Evolutionary conservation across 1,284 basidiomycete species (phyloP).

Genomic region (Retiboletus flavoniger): DNA sequence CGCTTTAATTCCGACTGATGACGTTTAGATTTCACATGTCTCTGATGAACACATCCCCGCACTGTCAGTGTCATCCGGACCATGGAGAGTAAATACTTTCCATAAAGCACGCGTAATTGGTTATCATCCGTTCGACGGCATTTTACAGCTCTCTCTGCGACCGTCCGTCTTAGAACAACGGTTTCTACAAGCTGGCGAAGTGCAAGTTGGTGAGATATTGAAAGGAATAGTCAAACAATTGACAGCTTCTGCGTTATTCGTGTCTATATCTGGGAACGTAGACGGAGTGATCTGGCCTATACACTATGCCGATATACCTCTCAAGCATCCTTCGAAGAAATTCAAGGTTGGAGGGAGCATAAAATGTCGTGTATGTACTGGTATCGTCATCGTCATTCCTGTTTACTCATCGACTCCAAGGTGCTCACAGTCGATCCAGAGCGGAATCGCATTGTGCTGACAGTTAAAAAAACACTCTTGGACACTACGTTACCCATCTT

Average conservation of each 20-base stretch:
- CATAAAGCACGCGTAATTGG: conserved; percentile 92
- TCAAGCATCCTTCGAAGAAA: conserved; percentile 90
- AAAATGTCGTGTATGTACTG: conserved; percentile 74
- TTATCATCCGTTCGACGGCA: conserved; percentile 83
- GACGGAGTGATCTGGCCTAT: conserved; percentile 94
- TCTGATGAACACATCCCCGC: conserved; percentile 88
- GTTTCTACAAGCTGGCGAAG: conserved; percentile 84
- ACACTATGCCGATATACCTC: conserved; percentile 91
- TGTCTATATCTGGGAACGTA: conserved; percentile 81
- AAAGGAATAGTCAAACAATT: conserved; percentile 86
- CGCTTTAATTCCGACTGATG: conserved; percentile 8
- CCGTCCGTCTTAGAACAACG: conserved; percentile 82
- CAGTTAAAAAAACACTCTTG: conserved; percentile 90
- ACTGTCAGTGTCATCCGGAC: conserved; percentile 67
- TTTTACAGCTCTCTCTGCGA: conserved; percentile 85
- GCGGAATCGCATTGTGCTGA: conserved; percentile 81
- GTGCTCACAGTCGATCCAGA: conserved; percentile 85
- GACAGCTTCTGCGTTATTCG: conserved; percentile 77
- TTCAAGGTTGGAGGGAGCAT: conserved; percentile 85
- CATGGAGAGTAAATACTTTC: conserved; percentile 76
- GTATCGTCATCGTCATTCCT: conserved; percentile 1
- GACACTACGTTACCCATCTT: conserved; percentile 78
- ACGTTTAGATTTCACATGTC: conserved; percentile 82
- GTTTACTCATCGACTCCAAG: conserved; percentile 39
- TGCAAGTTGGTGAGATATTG: conserved; percentile 80